Base-by-base conservation (phyloP, 192 early-diverging fungal genomes). In the Coemansia sp. region DNA sequence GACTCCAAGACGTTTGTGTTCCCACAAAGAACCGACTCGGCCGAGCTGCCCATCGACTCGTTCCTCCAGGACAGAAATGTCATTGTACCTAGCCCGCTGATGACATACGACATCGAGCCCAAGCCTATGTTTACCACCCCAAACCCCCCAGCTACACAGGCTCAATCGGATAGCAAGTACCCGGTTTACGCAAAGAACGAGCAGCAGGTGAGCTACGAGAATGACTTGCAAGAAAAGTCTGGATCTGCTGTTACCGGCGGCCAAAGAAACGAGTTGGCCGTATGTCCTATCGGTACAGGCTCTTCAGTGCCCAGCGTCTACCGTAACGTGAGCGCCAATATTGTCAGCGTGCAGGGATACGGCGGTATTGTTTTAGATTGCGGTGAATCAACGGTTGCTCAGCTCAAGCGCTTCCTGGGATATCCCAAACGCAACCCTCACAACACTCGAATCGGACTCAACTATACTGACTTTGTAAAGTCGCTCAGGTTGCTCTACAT, bases 321-420 rank as follows among this genome's bases (percentile, higher is more conserved):
- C 67, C 82, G 96, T 60, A 98, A 98, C 69, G 94, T 98, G 22
- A 89, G 85, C 62, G 79, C 87, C 9, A 95, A 87, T 11, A 65
- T 94, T 9, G 58, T 95, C 24, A 77, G 81, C 19, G 82, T 86
- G 4, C 80, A 81, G 5, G 58, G 64, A 3, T 71, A 78, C 44
- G 85, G 85, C 8, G 78, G 75, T 2, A 77, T 94, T 9, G 62
- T 98, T 13, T 67, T 98, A 30, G 96, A 98, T 72, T 85, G 78
- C 27, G 96, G 96, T 8, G 96, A 98, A 54, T 87, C 88, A 0
- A 94, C 93, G 2, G 82, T 82, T 25, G 87, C 90, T 3, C 87
- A 91, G 65, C 79, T 98, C 55, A 77, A 83, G 41, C 81, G 91
- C 26, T 81, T 79, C 26, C 85, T 89, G 54, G 89, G 86, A 18